Evolutionary conservation across 768 basidiomycete genomes (phyloP), one percentile per base, ranked within the genome.

Genomic region (Pleurotus sapidus): DNA sequence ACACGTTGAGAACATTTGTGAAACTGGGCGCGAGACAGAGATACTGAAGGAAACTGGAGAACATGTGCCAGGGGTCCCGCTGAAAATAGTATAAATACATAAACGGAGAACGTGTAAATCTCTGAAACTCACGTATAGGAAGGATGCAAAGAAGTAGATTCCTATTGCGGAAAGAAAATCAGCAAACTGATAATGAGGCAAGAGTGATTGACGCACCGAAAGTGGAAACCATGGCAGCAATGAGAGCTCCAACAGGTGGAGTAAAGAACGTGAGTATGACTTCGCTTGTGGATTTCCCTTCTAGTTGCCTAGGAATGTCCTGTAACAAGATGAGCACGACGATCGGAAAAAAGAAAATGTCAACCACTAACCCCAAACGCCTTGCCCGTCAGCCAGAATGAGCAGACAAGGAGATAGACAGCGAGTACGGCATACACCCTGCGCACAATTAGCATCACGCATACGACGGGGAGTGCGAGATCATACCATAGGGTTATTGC

Each of bases 61-160:
- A 87, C 87, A 98, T 89, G 72, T 98, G 95, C 95, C 95, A 98
- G 4, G 95, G 95, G 72, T 98, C 95, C 60, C 92, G 87, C 90
- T 94, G 59, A 9, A 58, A 39, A 23, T 30, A 18, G 20, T 11
- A 50, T 57, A 3, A 38, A 7, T 23, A 54, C 7, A 14, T 24
- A 7, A 38, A 5, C 5, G 24, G 15, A 53, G 12, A 17, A 8
- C 8, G 17, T 23, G 39, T 27, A 57, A 4, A 40, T 27, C 45
- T 4, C 18, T 2, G 20, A 51, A 3, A 77, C 91, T 75, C 60
- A 93, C 91, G 64, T 92, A 95, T 65, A 94, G 84, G 72, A 93
- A 81, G 0, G 92, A 95, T 3, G 93, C 83, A 20, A 87, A 66
- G 62, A 94, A 78, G 76, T 95, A 95, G 58, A 95, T 93, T 45